These are phyloP conservation scores for Afroboletus lepidellus DNA, from an alignment of 1,284 basidiomycete species.

Conservation along the genomic window DNA sequence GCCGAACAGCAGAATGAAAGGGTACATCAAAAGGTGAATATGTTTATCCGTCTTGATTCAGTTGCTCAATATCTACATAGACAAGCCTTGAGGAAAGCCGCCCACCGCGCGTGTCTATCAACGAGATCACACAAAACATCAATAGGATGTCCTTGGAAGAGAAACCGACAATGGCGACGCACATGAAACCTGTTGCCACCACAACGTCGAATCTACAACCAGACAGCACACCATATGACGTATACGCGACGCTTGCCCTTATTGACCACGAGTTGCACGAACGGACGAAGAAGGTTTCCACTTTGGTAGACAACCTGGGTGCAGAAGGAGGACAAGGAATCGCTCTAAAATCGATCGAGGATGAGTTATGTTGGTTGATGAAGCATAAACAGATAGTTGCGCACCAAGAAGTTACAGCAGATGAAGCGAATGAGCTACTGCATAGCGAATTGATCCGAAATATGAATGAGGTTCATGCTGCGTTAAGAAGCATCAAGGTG, in stretches of 20 bases:
- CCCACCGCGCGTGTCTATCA: too few species aligned
- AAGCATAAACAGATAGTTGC: neutral
- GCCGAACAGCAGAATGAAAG: too few species aligned
- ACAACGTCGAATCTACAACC: too few species aligned
- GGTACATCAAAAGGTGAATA: too few species aligned
- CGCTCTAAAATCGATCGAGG: neutral
- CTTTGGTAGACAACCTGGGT: neutral
- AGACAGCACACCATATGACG: too few species aligned
- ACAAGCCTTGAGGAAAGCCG: too few species aligned
- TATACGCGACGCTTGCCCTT: neutral
- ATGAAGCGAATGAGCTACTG: neutral
- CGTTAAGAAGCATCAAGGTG: neutral
- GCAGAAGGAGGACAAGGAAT: neutral
- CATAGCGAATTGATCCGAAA: neutral
- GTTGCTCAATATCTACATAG: too few species aligned
- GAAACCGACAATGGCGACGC: too few species aligned
- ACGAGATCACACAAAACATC: too few species aligned
- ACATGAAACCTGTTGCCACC: too few species aligned
- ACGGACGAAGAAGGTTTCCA: neutral
- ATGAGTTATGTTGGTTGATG: neutral
- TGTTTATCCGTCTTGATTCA: too few species aligned
- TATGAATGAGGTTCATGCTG: neutral
- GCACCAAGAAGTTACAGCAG: neutral
- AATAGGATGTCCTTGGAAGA: too few species aligned
- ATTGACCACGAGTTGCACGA: neutral